Evolutionary conservation across 1,284 basidiomycete genomes (phyloP).

Genomic region (Cryptococcus sp.): DNA sequence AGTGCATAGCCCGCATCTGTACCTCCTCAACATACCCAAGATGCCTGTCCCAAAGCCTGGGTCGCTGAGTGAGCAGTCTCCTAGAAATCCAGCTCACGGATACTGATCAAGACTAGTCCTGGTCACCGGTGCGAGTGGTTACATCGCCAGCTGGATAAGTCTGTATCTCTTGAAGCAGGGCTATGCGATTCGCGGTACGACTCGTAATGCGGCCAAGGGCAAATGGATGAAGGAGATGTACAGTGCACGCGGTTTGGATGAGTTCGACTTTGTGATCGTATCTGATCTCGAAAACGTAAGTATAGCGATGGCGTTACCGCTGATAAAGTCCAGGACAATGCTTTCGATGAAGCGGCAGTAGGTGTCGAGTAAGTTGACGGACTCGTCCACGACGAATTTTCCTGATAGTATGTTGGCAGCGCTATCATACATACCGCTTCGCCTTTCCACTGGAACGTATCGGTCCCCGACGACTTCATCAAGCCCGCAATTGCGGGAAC

Average conservation of each 20-base stretch:
- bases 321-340: conserved; percentile 32
- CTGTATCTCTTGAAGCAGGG: conserved; percentile 44
- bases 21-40: neutral
- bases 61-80: conserved; percentile 9
- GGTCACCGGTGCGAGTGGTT: conserved; percentile 47
- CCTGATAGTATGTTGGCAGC: conserved; percentile 5
- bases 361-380: conserved; percentile 49
- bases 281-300: conserved; percentile 59
- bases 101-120: conserved; percentile 25
- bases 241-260: conserved; percentile 38
- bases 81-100: no score
- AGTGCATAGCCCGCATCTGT: no score
- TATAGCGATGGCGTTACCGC: neutral
- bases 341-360: conserved; percentile 53
- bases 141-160: conserved; percentile 43
- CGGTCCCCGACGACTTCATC: conserved; percentile 46
- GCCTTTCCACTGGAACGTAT: conserved; percentile 36
- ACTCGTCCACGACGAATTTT: conserved; percentile 3
- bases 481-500: conserved; percentile 56
- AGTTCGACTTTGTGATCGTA: conserved; percentile 58
- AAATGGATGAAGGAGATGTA: conserved; percentile 50
- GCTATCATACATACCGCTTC: conserved; percentile 32
- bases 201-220: conserved; percentile 52
- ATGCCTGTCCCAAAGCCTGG: conserved; percentile 21
- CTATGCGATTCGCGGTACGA: conserved; percentile 52